Percentiles rank a stretch among this genome's conserved stretches.
Conservation (phyloP, 73 alveolate genomes). For the Blepharisma stoltei region DNA sequence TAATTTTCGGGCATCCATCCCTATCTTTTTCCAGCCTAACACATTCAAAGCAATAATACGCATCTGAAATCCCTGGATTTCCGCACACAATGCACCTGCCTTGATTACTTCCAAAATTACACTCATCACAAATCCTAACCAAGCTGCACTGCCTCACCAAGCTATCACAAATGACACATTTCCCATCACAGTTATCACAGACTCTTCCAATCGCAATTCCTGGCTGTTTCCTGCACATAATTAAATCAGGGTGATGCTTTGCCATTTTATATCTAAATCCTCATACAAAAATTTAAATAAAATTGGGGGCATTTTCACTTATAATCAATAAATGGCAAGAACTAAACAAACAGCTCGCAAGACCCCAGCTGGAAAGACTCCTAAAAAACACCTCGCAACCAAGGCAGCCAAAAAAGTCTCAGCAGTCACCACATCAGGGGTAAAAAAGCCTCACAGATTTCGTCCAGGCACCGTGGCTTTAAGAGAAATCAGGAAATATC, state of each 20-base stretch:
- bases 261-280: conserved; percentile 65
- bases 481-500: background rate
- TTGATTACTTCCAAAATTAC: conserved; percentile 71
- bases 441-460: background rate
- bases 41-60: conserved; percentile 97
- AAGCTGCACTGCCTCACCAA: conserved; percentile 90
- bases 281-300: background rate
- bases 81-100: conserved; percentile 99
- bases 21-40: conserved; percentile 88
- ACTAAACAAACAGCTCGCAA: conserved; percentile 83
- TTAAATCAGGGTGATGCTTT: conserved; percentile 97
- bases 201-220: conserved; percentile 97
- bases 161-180: conserved; percentile 98
- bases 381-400: conserved; percentile 71
- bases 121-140: conserved; percentile 54
- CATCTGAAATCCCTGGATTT: conserved; percentile 97
- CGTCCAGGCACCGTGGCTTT: background rate
- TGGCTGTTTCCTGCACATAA: conserved; percentile 98
- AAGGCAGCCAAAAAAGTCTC: conserved; percentile 64
- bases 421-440: conserved; percentile 30
- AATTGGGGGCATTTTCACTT: background rate
- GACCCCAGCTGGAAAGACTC: conserved; percentile 76
- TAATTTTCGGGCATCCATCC: conserved; percentile 99
- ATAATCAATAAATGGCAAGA: conserved; percentile 65
- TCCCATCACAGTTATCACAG: conserved; percentile 98